Evolutionary conservation across 2,329 filamentous ascomycete species (phyloP), one percentile per base, ranked within the genome.

Genomic region (Celoporthe dispersa): DNA sequence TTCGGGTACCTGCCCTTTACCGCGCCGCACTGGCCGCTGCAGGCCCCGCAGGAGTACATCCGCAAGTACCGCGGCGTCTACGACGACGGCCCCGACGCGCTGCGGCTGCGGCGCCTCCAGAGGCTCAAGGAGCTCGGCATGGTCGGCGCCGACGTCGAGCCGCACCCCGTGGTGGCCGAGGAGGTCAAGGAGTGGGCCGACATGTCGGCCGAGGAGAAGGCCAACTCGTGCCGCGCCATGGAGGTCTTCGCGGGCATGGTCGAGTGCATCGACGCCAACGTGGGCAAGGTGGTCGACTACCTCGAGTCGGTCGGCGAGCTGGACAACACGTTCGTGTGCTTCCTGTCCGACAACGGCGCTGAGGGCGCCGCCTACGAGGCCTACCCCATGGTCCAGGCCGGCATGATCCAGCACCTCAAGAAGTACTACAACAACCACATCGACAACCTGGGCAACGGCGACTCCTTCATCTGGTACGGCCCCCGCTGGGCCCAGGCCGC

Each of bases 241-340:
- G 88, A 90, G 74, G 84, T 86, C 3, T 91, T 86, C 70, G 88
- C 89, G 0, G 89, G 82, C 16, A 91, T 91, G 87, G 88, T 90
- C 3, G 87, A 90, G 69, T 82, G 81, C 66, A 90, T 90, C 67
- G 89, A 91, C 73, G 76, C 77, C 69, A 88, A 89, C 70, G 84
- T 91, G 25, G 88, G 88, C 51, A 86, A 86, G 68, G 84, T 90
- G 2, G 79, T 89, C 31, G 80, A 86, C 48, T 86, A 89, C 73
- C 82, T 90, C 2, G 80, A 86, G 69, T 76, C 82, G 59, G 86
- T 84, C 2, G 86, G 84, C 68, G 88, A 91, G 75, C 80, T 88
- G 0, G 88, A 91, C 72, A 89, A 90, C 76, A 91, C 88, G 2
- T 87, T 90, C 71, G 82, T 91, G 65, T 84, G 85, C 75, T 90